A percentile compares a stretch with the other conserved stretches of the same genome.
These are phyloP conservation scores for Protomyces pachydermus DNA, from an alignment of 1,139 yeast genomes.

Conservation along the genomic window DNA sequence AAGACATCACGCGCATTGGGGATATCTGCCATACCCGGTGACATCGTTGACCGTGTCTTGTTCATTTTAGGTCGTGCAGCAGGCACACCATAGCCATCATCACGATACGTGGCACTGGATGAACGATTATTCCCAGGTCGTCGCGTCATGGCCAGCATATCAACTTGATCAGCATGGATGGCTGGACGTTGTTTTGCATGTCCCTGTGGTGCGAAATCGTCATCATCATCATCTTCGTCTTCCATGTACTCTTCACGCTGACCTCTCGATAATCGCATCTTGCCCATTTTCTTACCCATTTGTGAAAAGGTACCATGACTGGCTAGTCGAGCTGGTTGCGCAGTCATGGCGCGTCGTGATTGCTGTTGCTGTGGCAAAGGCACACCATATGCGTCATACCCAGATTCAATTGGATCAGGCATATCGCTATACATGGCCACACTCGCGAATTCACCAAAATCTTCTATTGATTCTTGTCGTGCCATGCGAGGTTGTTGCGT, in stretches of 20 bases:
- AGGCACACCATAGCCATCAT: background rate
- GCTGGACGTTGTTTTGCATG: slow-evolving; percentile 8
- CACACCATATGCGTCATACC: slow-evolving; percentile 10
- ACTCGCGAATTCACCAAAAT: slow-evolving; percentile 33
- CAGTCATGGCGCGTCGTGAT: background rate
- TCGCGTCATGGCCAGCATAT: slow-evolving; percentile 28
- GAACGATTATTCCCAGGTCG: background rate
- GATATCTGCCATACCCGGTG: slow-evolving; percentile 6
- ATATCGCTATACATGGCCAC: slow-evolving; percentile 31
- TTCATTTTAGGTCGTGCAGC: slow-evolving; percentile 6
- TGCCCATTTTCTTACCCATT: slow-evolving; percentile 21
- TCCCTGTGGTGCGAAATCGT: slow-evolving; percentile 5
- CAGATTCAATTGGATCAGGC: slow-evolving; percentile 1
- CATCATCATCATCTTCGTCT: slow-evolving; percentile 26
- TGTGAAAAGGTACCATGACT: slow-evolving; percentile 2
- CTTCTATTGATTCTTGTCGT: slow-evolving; percentile 29
- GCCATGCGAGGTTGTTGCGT: slow-evolving; percentile 10
- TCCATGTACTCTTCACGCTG: slow-evolving; percentile 2
- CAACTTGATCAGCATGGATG: slow-evolving; percentile 26
- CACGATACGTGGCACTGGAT: background rate
- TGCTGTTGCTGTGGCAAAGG: background rate
- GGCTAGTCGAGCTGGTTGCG: background rate
- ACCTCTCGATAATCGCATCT: slow-evolving; percentile 9
- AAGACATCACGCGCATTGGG: slow-evolving; percentile 16
- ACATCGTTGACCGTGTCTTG: background rate